Percentiles rank a stretch among this genome's conserved stretches.
These are phyloP conservation scores for Neonothopanus nambi DNA, from an alignment of 1,284 basidiomycete genomes.

Conservation along the genomic window DNA sequence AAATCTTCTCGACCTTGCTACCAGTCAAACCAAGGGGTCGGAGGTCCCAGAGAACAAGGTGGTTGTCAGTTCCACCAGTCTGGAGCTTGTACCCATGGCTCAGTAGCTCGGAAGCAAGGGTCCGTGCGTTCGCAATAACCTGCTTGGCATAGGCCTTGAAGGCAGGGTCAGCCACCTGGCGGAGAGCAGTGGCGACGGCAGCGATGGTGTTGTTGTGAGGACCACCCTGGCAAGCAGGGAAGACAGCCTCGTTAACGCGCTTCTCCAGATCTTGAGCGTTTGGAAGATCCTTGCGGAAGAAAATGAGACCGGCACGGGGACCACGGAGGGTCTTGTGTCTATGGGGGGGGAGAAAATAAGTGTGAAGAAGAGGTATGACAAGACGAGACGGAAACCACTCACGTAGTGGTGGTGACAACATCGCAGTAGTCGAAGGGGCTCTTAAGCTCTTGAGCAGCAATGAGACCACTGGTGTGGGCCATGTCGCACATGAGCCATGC, in stretches of 20 bases:
- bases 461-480: slow-evolving; percentile 95
- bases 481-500: slow-evolving; percentile 96
- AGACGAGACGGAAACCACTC: slow-evolving; percentile 29
- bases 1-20: slow-evolving; percentile 98
- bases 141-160: slow-evolving; percentile 95
- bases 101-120: slow-evolving; percentile 74
- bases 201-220: slow-evolving; percentile 99
- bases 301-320: slow-evolving; percentile 97
- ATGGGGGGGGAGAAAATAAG: slow-evolving; percentile 8
- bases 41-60: slow-evolving; percentile 97
- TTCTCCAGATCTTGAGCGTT: slow-evolving; percentile 85
- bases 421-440: slow-evolving; percentile 97
- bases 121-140: slow-evolving; percentile 86
- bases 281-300: slow-evolving; percentile 95
- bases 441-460: slow-evolving; percentile 91
- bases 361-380: background rate
- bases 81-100: slow-evolving; percentile 92
- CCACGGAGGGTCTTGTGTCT: slow-evolving; percentile 99
- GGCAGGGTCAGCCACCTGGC: slow-evolving; percentile 88
- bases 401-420: slow-evolving; percentile 95
- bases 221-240: slow-evolving; percentile 99
- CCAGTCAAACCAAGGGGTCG: slow-evolving; percentile 95
- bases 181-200: slow-evolving; percentile 92
- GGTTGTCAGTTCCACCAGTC: slow-evolving; percentile 96
- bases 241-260: slow-evolving; percentile 97